phyloP scores from a whole-genome alignment of 345 rosid species.

The Geranium rotundifolium region DNA sequence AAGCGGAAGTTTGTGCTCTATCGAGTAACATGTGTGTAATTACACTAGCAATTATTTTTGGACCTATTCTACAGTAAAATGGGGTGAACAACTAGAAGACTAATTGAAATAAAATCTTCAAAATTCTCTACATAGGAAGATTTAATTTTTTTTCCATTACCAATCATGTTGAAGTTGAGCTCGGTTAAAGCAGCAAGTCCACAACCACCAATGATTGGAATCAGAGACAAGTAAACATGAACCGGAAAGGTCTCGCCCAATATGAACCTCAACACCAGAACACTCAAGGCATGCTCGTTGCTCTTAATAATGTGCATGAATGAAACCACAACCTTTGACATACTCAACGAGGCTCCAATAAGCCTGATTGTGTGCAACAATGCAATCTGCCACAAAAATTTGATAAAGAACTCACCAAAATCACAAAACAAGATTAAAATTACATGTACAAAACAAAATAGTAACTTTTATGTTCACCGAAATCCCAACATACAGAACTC shows the following conservation, averaged over 20 bases:
- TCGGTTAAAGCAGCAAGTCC: conserved; percentile 92
- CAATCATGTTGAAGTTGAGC: conserved; percentile 96
- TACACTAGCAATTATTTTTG: no score
- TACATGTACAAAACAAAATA: no score
- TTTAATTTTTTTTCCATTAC: conserved; percentile 29
- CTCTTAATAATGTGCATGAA: conserved; percentile 98
- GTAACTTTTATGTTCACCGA: no score
- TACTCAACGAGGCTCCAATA: conserved; percentile 97
- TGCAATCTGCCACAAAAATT: conserved; percentile 53
- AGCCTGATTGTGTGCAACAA: conserved; percentile 98
- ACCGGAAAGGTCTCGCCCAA: conserved; percentile 82
- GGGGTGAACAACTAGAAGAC: no score
- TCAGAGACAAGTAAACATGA: conserved; percentile 70
- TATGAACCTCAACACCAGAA: conserved; percentile 73
- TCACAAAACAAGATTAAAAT: conserved; percentile 5
- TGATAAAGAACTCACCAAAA: conserved; percentile 1
- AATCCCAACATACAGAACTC: no score
- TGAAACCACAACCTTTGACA: conserved; percentile 98
- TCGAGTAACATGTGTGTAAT: no score
- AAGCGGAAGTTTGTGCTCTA: no score
- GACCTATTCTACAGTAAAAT: no score
- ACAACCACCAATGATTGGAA: conserved; percentile 97
- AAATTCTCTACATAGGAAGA: no score
- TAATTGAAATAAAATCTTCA: no score
- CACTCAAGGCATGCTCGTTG: conserved; percentile 96